Base-by-base conservation (phyloP, 1,139 yeast genomes). In the Protomyces pachydermus region DNA sequence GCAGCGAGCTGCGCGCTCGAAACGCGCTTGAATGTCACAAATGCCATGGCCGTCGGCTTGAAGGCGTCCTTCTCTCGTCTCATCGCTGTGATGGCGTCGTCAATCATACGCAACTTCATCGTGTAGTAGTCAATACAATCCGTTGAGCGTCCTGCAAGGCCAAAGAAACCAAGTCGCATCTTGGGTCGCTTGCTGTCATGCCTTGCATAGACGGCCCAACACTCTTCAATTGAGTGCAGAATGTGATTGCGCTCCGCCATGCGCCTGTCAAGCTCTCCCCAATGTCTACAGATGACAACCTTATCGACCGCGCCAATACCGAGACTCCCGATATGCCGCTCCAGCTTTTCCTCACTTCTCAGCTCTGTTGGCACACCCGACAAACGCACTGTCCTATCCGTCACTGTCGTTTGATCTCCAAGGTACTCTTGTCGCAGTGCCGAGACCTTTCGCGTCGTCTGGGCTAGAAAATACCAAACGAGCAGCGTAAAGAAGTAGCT, bases 1-100 rank as follows among this genome's bases (percentile, higher is more conserved):
- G 96, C 95, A 8, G 90, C 85, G 87, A 89, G 84, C 73, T 89
- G 97, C 0, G 96, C 96, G 70, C 86, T 85, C 0, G 95, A 88
- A 9, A 88, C 95, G 1, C 89, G 81, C 68, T 85, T 86, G 93
- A 89, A 86, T 0, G 96, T 89, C 25, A 89, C 83, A 74, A 89
- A 89, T 0, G 96, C 96, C 12, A 80, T 77, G 18, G 79, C 78
- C 6, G 79, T 77, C 16, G 81, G 75, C 38, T 69, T 68, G 38
- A 76, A 80, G 52, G 79, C 78, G 32, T 58, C 62, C 16, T 42
- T 51, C 45, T 77, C 79, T 9, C 74, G 74, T 56, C 89, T 78
- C 2, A 83, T 79, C 23, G 76, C 72, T 10, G 70, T 69, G 56
- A 89, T 88, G 67, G 82, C 79, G 54, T 78, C 78, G 71, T 89